phyloP scores from a whole-genome alignment of 805 yeast species.

The Kodamaea neixiangensis region DNA sequence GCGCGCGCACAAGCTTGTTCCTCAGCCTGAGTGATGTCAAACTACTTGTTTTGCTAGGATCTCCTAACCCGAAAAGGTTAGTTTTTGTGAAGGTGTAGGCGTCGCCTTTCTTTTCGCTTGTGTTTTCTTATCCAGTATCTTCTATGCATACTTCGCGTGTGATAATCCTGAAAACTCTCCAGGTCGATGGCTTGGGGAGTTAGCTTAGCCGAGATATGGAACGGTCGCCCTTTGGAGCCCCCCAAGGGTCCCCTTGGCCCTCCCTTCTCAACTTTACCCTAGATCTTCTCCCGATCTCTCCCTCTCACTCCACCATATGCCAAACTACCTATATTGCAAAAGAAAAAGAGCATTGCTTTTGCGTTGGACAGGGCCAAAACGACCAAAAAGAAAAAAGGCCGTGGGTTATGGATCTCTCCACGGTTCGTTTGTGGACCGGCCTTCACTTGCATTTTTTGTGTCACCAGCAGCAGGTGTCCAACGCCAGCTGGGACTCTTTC shows the following conservation, averaged over 20 bases:
- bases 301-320: not conserved
- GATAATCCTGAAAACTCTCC: not conserved
- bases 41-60: not conserved
- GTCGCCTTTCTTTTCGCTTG: not conserved
- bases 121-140: not conserved
- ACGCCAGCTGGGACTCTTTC: not conserved
- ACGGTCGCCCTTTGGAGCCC: too few relatives aligned
- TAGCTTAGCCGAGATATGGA: not conserved
- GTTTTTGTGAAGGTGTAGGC: not conserved
- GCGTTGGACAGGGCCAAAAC: not conserved
- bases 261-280: not conserved
- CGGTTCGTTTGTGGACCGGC: not conserved
- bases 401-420: not conserved
- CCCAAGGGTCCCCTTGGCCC: too few relatives aligned
- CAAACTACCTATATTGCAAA: not conserved
- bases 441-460: not conserved
- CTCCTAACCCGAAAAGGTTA: not conserved
- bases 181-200: not conserved
- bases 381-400: not conserved
- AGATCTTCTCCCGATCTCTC: not conserved
- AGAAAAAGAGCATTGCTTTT: not conserved
- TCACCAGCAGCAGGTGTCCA: not conserved
- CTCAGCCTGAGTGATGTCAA: not conserved
- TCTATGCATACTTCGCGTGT: conserved; percentile 2
- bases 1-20: too few relatives aligned